Evolutionary conservation across 73 alveolate genomes (phyloP), one percentile per base, ranked within the genome.

Genomic region (Symbiodinium natans): DNA sequence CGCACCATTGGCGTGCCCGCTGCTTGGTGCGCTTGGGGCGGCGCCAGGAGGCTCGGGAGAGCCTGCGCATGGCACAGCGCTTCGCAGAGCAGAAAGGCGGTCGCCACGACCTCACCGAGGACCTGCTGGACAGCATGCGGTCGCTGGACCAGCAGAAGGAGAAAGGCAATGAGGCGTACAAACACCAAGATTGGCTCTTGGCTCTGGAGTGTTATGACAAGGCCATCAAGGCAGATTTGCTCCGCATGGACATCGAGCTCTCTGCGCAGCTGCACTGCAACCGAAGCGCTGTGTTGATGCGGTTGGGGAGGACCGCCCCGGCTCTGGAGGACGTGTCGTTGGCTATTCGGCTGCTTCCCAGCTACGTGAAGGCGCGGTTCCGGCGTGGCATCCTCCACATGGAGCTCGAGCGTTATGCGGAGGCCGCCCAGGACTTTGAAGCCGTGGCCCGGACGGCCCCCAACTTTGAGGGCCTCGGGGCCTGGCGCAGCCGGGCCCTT

Each of bases 391-490:
- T 88, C 74, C 95, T 88, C 85, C 41, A 59, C 95, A 88, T 88
- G 95, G 95, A 88, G 71, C 86, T 88, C n/a, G 95, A 88, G 95
- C 95, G 95, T 73, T 88, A 88, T 31, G 71, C 86, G 46, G 95
- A 88, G 38, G 95, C 95, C 43, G 85, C 86, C 23, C 86, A 42
- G 34, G 95, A 88, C 46, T 88, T 88, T 2, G 95, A 88, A 29
- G 1, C 36, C 71, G 63, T 63, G 15, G 23, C 41, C 54, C 85
- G 86, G 21, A 83, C 68, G 38, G 29, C 71, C 46, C 85, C 95
- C 15, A n/a, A 56, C 36, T 88, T 88, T 39, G 95, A 88, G 15
- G 86, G 86, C 34, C 43, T 88, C 43, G 73, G 71, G 1, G 73
- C 95, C 21, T 88, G 95, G 95, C 95, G 95, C 4, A 40, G 73